Evolutionary conservation across 495 filamentous ascomycete species (phyloP), one percentile per base, ranked within the genome.

Genomic region (Zalerion maritima): DNA sequence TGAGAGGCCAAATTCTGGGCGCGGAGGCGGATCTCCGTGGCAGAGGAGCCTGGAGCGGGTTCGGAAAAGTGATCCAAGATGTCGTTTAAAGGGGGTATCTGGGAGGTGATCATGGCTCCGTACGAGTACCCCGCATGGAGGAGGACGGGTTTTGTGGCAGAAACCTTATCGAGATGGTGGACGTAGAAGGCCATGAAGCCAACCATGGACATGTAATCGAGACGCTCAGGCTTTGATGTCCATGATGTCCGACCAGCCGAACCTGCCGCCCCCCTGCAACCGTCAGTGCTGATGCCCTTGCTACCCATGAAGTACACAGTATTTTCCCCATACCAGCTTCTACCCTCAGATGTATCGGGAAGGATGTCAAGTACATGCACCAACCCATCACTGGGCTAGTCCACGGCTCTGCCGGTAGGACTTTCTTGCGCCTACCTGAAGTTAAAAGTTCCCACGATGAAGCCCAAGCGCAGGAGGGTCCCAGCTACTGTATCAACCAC

Each of bases 61-160:
- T 47, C 41, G 21, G 54, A 43, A 38, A 94, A 81, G 3, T 67
- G 50, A 0, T 62, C 38, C 2, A 79, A 37, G 23, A 92, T 67
- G 1, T 59, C 52, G 9, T 59, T 46, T 14, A 76, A 50, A 7
- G 60, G 46, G 2, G 84, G 85, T 4, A 87, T 69, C 38, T 74
- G 70, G 3, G 66, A 71, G 7, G 81, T 70, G 23, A 96, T 71
- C 35, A 94, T 59, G 4, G 83, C 77, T 20, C 89, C 89, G 45
- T 93, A 96, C 0, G 87, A 94, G 50, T 96, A 96, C 22, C 89
- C 89, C 2, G 67, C 78, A 3, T 91, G 46, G 1, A 93, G 45
- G 4, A 85, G 32, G 12, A 48, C 29, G 3, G 55, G 52, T 1
- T 10, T 26, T 5, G 31, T 19, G 23, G 36, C 7, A 29, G 37